phyloP scores from a whole-genome alignment of 371 early-diverging fungal species.

The Mortierella sp. region DNA sequence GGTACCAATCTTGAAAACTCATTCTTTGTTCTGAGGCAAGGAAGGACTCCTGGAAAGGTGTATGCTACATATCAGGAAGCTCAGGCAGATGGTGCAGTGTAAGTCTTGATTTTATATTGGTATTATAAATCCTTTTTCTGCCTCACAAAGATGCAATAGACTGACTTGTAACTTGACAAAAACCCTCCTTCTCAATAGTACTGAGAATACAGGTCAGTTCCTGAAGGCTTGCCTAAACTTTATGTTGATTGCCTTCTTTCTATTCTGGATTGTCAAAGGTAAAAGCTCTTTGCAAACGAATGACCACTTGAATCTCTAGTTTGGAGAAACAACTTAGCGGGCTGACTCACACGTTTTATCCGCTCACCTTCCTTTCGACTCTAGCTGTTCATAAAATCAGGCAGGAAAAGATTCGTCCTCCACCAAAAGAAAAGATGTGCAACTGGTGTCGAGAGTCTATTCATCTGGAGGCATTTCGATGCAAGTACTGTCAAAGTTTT shows the following conservation, averaged over 20 bases:
- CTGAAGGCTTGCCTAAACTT: constrained; percentile 46
- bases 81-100: constrained; percentile 58
- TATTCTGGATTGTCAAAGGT: constrained; percentile 55
- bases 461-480: constrained; percentile 35
- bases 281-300: background rate
- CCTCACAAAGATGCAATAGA: background rate
- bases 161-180: background rate
- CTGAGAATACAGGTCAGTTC: constrained; percentile 53
- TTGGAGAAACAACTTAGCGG: background rate
- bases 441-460: constrained; percentile 39
- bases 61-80: constrained; percentile 51
- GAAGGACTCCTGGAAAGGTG: constrained; percentile 17
- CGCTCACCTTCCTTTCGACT: background rate
- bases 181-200: constrained; percentile 21
- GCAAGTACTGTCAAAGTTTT: constrained; percentile 39
- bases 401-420: constrained; percentile 30
- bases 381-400: constrained; percentile 37
- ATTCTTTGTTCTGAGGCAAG: constrained; percentile 50
- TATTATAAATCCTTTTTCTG: background rate
- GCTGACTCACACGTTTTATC: too few relatives aligned
- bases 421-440: constrained; percentile 37
- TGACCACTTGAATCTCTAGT: background rate
- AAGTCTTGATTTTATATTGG: constrained; percentile 6
- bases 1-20: constrained; percentile 56
- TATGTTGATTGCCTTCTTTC: constrained; percentile 31